A percentile compares a stretch with the other conserved stretches of the same genome.
phyloP scores from a whole-genome alignment of 768 basidiomycete species.

The Rhodotorula babjevae region DNA sequence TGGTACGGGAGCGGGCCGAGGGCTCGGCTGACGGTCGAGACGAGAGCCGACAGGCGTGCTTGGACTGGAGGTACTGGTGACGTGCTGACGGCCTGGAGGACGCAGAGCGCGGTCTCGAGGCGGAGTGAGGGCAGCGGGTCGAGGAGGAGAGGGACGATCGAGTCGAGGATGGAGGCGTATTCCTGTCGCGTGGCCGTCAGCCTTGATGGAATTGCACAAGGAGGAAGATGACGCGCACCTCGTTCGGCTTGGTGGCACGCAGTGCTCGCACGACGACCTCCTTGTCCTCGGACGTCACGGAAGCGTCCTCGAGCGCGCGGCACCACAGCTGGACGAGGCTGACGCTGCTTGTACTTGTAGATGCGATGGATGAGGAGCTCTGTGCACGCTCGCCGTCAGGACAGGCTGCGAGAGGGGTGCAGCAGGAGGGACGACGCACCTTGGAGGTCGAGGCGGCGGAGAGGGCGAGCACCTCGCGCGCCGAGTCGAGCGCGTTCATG shows the following conservation, averaged over 20 bases:
- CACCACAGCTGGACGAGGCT: neutral
- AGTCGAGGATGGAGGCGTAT: constrained; percentile 2
- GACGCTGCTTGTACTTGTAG: neutral
- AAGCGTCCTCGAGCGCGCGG: neutral
- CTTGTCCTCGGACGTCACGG: neutral
- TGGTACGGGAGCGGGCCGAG: constrained; percentile 10
- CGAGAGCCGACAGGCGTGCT: neutral
- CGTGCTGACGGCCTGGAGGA: constrained; percentile 13
- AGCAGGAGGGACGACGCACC: neutral
- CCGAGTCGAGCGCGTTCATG: neutral
- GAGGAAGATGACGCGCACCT: neutral
- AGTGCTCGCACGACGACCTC: constrained; percentile 13
- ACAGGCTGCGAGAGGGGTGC: rapidly evolving
- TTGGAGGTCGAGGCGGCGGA: neutral
- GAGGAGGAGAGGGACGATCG: neutral
- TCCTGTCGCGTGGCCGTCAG: neutral
- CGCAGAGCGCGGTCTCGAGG: constrained; percentile 9
- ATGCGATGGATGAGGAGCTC: neutral
- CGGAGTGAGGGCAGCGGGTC: constrained; percentile 2
- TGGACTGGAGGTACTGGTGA: neutral
- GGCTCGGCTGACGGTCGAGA: neutral
- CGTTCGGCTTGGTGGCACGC: neutral
- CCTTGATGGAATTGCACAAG: rapidly evolving
- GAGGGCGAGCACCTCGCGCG: neutral
- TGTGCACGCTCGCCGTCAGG: neutral